phyloP scores from a whole-genome alignment of 2,329 filamentous ascomycete genomes.

The Hymenoscyphus linearis region DNA sequence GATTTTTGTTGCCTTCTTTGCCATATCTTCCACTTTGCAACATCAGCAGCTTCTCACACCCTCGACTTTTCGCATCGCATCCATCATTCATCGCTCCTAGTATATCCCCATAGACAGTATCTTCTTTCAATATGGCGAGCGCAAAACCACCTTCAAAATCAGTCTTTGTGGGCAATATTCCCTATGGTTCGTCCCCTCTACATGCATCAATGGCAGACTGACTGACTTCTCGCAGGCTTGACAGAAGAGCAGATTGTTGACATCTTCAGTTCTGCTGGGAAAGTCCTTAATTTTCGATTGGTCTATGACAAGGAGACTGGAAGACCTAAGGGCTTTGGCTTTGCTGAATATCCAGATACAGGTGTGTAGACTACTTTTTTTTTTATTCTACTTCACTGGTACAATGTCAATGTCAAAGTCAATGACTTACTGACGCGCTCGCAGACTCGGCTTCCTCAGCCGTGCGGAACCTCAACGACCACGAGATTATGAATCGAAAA shows the following conservation, averaged over 20 bases:
- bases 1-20: constrained; percentile 16
- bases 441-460: constrained; percentile 79
- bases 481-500: constrained; percentile 91
- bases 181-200: constrained; percentile 57
- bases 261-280: constrained; percentile 84
- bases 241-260: constrained; percentile 95
- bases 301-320: constrained; percentile 96
- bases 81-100: not conserved
- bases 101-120: not conserved
- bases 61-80: not conserved
- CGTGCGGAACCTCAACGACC: constrained; percentile 90
- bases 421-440: constrained; percentile 1
- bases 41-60: not conserved
- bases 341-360: constrained; percentile 89
- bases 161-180: constrained; percentile 81
- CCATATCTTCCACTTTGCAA: not conserved
- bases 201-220: not conserved
- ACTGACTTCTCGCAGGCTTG: constrained; percentile 55
- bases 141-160: constrained; percentile 68
- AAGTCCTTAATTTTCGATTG: constrained; percentile 85
- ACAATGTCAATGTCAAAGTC: not conserved
- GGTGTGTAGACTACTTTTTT: constrained; percentile 44
- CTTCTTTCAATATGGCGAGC: constrained; percentile 49
- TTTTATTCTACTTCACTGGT: constrained; percentile 4
- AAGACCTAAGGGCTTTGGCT: constrained; percentile 92